These are phyloP conservation scores for Mucor irregularis DNA, from an alignment of 371 early-diverging fungal species.

Conservation along the genomic window DNA sequence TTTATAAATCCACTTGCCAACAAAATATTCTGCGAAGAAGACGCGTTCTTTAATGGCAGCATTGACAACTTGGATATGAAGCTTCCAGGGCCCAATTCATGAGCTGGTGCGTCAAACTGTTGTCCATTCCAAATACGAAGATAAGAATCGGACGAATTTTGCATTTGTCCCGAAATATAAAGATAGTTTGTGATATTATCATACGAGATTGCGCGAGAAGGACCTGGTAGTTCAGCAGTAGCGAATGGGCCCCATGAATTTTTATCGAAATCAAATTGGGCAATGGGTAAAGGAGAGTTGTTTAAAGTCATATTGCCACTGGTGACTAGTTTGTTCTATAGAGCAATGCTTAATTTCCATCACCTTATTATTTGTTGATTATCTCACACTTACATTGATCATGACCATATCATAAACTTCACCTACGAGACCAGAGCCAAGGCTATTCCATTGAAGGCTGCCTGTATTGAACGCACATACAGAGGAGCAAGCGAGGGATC, in stretches of 20 bases:
- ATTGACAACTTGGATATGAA: slow-evolving; percentile 26
- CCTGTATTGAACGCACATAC: slow-evolving; percentile 43
- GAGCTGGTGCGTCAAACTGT: slow-evolving; percentile 12
- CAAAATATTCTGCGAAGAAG: slow-evolving; percentile 1
- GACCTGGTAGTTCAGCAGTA: slow-evolving; percentile 38
- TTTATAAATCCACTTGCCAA: slow-evolving; percentile 54
- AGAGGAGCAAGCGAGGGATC: slow-evolving; percentile 40
- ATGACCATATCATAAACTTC: slow-evolving; percentile 53
- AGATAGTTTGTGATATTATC: slow-evolving; percentile 33
- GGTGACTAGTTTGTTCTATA: slow-evolving; percentile 27
- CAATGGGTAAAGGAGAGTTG: slow-evolving; percentile 41
- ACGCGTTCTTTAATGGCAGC: slow-evolving; percentile 7
- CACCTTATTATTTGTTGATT: too few species aligned
- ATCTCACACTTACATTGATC: slow-evolving; percentile 28
- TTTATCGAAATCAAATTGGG: slow-evolving; percentile 49
- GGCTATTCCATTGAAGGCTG: slow-evolving; percentile 42
- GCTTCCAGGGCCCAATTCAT: slow-evolving; percentile 37
- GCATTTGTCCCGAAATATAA: slow-evolving; percentile 43
- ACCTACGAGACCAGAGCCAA: slow-evolving; percentile 42
- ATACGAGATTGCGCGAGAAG: slow-evolving; percentile 34
- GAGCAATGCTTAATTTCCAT: too few species aligned
- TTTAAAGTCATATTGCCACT: slow-evolving; percentile 53
- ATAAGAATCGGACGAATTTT: slow-evolving; percentile 11
- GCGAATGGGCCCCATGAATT: slow-evolving; percentile 50
- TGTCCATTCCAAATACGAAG: slow-evolving; percentile 46